Conservation (phyloP, 176 grass and related monocot genomes). For the Bolboschoenus planiculmis region DNA sequence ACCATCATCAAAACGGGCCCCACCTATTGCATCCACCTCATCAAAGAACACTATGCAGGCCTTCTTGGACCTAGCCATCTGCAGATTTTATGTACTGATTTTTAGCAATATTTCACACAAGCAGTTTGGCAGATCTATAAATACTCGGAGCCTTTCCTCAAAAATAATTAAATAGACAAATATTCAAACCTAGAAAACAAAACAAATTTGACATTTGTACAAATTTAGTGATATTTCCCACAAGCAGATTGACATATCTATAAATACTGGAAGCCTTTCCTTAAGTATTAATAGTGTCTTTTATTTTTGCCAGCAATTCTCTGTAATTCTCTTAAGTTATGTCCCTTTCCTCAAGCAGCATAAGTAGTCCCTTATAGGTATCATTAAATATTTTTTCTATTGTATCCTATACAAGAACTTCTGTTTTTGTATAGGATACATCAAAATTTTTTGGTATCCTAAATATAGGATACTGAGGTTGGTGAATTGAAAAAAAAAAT, state of each 20-base stretch:
- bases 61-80: constrained; percentile 97
- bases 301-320: not conserved
- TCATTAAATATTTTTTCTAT: too few relatives aligned
- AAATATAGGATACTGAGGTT: too few relatives aligned
- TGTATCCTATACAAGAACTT: too few relatives aligned
- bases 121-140: not conserved
- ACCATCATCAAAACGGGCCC: constrained; percentile 93
- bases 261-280: not conserved
- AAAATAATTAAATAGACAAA: not conserved
- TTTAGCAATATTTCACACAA: not conserved
- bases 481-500: too few relatives aligned
- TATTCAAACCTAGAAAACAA: not conserved
- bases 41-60: constrained; percentile 98
- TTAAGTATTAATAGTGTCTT: not conserved
- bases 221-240: not conserved
- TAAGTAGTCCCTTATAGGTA: not conserved
- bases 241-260: constrained; percentile 4
- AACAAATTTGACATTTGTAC: not conserved
- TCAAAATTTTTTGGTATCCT: too few relatives aligned
- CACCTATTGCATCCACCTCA: constrained; percentile 96
- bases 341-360: not conserved
- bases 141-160: not conserved
- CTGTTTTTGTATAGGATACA: too few relatives aligned
- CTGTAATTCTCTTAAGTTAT: not conserved
- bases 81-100: not conserved